A percentile compares a stretch with the other conserved stretches of the same genome.
These are phyloP conservation scores for Stevia rebaudiana DNA, from an alignment of 140 eudicot genomes.

Conservation along the genomic window DNA sequence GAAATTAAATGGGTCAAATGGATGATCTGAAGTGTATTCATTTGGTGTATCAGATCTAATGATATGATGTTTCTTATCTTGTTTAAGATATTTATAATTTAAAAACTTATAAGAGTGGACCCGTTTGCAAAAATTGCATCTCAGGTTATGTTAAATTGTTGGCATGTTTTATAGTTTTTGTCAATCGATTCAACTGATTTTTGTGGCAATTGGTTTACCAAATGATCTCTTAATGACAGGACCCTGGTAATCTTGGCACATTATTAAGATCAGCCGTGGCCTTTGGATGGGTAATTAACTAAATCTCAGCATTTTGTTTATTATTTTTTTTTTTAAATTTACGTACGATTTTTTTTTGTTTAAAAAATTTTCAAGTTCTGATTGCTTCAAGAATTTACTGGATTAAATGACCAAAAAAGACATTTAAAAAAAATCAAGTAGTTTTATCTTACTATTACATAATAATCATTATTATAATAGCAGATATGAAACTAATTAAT, in stretches of 20 bases:
- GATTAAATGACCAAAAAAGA: not conserved
- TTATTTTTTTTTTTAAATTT: not conserved
- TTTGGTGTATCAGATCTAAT: no score
- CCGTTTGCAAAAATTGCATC: not conserved
- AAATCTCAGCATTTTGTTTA: not conserved
- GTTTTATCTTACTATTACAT: not conserved
- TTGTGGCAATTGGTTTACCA: conserved; percentile 14
- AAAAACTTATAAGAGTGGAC: no score
- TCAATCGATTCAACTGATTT: not conserved
- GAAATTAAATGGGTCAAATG: not conserved
- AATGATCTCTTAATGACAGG: conserved; percentile 46
- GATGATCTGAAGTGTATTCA: no score
- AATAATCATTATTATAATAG: no score
- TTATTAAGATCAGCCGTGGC: conserved; percentile 85
- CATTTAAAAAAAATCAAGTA: not conserved
- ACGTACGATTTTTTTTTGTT: not conserved
- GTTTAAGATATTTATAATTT: no score
- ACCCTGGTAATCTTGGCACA: conserved; percentile 98
- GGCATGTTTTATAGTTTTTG: not conserved
- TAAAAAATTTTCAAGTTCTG: not conserved
- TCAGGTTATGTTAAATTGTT: not conserved
- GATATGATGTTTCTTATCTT: no score
- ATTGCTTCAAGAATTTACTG: no score
- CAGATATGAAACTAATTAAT: not conserved
- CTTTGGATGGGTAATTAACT: conserved; percentile 70